These are phyloP conservation scores for Termitomyces heimii DNA, from an alignment of 768 basidiomycete species.

Conservation along the genomic window DNA sequence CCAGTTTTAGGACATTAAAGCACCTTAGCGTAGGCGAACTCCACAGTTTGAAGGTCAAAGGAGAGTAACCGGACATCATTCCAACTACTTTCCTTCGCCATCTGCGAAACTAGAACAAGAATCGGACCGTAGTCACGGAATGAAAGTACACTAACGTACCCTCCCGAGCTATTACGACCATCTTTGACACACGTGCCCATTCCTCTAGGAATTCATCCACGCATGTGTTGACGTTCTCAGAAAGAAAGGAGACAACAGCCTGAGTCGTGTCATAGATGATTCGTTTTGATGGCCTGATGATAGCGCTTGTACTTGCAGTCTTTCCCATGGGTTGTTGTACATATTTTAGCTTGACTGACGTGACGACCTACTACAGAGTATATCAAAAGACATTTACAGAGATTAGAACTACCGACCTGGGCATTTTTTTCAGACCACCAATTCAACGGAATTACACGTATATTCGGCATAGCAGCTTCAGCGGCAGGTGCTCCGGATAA, in stretches of 20 bases:
- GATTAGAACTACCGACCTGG: slow-evolving; percentile 27
- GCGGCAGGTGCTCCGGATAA: slow-evolving; percentile 79
- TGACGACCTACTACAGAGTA: slow-evolving; percentile 55
- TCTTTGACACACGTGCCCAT: slow-evolving; percentile 90
- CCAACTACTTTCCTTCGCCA: slow-evolving; percentile 71
- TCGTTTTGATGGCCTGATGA: slow-evolving; percentile 80
- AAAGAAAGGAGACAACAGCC: slow-evolving; percentile 85
- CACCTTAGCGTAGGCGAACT: slow-evolving; percentile 74
- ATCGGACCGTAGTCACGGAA: background rate
- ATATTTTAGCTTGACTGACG: slow-evolving; percentile 86
- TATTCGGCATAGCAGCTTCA: slow-evolving; percentile 90
- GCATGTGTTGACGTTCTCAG: slow-evolving; percentile 81
- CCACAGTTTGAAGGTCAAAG: slow-evolving; percentile 90
- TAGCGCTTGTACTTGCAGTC: slow-evolving; percentile 48
- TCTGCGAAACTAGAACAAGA: slow-evolving; percentile 59
- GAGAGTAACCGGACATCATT: slow-evolving; percentile 75
- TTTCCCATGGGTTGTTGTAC: slow-evolving; percentile 83
- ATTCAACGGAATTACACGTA: slow-evolving; percentile 80
- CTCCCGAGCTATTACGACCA: slow-evolving; percentile 90
- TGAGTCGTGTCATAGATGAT: slow-evolving; percentile 88
- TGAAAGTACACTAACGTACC: slow-evolving; percentile 36
- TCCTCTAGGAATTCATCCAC: slow-evolving; percentile 89
- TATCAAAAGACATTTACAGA: background rate
- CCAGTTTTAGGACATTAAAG: slow-evolving; percentile 5
- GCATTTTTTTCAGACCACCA: slow-evolving; percentile 88